phyloP scores from a whole-genome alignment of 805 yeast genomes.

The Lipomyces starkeyi region DNA sequence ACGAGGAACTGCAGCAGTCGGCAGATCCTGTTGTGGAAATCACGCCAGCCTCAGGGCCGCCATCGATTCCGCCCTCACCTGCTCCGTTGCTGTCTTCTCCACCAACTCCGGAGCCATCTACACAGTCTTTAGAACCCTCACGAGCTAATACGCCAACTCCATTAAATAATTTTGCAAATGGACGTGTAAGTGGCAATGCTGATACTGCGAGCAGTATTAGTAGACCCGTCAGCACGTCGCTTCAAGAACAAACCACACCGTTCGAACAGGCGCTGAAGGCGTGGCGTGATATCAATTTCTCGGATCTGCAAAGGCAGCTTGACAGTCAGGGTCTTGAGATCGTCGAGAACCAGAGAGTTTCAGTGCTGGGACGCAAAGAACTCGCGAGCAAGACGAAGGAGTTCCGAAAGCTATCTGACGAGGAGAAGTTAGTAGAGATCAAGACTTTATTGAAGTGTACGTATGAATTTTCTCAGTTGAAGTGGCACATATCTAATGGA shows the following conservation, averaged over 20 bases:
- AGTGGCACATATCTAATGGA: background rate
- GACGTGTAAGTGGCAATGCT: background rate
- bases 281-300: slow-evolving; percentile 62
- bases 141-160: background rate
- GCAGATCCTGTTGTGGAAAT: slow-evolving; percentile 4
- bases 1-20: slow-evolving; percentile 6
- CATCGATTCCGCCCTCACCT: slow-evolving; percentile 11
- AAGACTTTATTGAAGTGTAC: slow-evolving; percentile 63
- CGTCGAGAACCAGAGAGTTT: slow-evolving; percentile 69
- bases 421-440: slow-evolving; percentile 67
- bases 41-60: slow-evolving; percentile 6
- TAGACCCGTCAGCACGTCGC: slow-evolving; percentile 4
- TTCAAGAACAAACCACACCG: slow-evolving; percentile 33
- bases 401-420: slow-evolving; percentile 74
- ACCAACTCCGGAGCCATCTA: slow-evolving; percentile 10
- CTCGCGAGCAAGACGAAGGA: slow-evolving; percentile 85
- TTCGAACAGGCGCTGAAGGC: slow-evolving; percentile 39
- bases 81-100: slow-evolving; percentile 12
- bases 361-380: slow-evolving; percentile 72
- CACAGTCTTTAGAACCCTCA: background rate
- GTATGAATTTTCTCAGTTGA: background rate
- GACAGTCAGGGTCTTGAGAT: slow-evolving; percentile 78
- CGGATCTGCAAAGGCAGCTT: slow-evolving; percentile 69
- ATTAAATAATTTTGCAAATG: background rate
- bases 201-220: background rate